Conservation (phyloP, 345 rosid genomes). For the Triadica sebifera region DNA sequence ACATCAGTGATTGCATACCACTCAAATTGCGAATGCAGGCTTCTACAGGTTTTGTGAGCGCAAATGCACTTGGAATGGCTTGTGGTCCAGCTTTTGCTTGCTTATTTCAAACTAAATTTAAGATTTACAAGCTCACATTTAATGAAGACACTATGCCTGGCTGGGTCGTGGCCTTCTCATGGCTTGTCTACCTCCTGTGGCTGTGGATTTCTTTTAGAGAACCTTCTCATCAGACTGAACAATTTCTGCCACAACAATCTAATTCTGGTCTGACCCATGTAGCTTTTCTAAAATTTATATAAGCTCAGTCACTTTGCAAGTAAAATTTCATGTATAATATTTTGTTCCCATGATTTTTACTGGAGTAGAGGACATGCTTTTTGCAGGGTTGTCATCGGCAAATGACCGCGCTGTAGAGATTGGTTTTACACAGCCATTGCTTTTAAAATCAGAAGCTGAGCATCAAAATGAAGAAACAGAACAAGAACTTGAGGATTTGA, state of each 20-base stretch:
- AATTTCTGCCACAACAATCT: conserved; percentile 34
- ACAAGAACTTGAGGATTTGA: conserved; percentile 55
- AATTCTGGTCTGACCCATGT: conserved; percentile 41
- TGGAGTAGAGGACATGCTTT: background rate
- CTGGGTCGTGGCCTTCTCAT: conserved; percentile 89
- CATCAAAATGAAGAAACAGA: conserved; percentile 46
- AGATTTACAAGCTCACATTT: conserved; percentile 71
- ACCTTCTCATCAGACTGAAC: conserved; percentile 56
- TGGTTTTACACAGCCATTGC: conserved; percentile 46
- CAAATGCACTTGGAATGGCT: conserved; percentile 99
- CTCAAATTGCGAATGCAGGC: conserved; percentile 86
- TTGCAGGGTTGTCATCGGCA: conserved; percentile 1
- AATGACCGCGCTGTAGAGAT: conserved; percentile 7
- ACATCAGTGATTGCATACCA: conserved; percentile 94
- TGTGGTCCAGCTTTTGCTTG: conserved; percentile 99
- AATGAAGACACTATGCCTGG: conserved; percentile 87
- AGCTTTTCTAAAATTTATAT: background rate
- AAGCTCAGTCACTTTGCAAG: too few relatives aligned
- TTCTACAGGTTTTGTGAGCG: conserved; percentile 96
- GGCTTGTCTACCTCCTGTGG: conserved; percentile 89
- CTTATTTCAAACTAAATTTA: conserved; percentile 74
- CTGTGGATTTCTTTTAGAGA: conserved; percentile 80
- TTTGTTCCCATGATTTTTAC: background rate
- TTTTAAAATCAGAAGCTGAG: conserved; percentile 48
- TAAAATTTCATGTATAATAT: background rate